Percentiles rank a stretch among this genome's conserved stretches.
Conservation (phyloP, 257 asterid genomes). For the Solanum sitiens region DNA sequence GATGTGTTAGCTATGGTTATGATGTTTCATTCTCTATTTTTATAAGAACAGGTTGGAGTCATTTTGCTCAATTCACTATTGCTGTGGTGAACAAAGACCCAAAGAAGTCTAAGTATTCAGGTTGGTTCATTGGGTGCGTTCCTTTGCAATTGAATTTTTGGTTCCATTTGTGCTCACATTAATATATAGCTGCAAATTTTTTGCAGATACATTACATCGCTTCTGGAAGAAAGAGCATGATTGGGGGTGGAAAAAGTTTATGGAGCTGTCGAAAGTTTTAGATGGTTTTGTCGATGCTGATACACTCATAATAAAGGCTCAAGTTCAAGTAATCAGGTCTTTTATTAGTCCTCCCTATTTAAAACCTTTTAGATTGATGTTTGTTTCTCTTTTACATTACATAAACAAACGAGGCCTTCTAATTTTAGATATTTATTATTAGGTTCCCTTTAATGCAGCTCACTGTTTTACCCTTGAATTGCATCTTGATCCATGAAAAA, state of each 20-base stretch:
- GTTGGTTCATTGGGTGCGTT: slow-evolving; percentile 13
- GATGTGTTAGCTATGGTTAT: neutral
- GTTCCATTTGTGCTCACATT: neutral
- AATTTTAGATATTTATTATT: neutral
- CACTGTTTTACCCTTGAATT: neutral
- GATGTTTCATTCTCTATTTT: slow-evolving; percentile 1
- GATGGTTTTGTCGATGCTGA: slow-evolving; percentile 70
- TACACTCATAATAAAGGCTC: slow-evolving; percentile 62
- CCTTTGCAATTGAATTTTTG: neutral
- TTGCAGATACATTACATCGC: slow-evolving; percentile 59
- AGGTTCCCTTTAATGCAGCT: neutral
- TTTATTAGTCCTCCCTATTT: neutral
- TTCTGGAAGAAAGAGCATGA: slow-evolving; percentile 80
- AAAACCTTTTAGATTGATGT: neutral
- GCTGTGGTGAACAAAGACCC: slow-evolving; percentile 80
- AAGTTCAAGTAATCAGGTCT: slow-evolving; percentile 73
- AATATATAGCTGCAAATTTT: neutral
- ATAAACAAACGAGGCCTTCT: neutral
- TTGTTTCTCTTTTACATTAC: neutral
- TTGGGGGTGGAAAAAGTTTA: slow-evolving; percentile 89
- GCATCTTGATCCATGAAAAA: neutral
- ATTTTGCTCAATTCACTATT: slow-evolving; percentile 87
- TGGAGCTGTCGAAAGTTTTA: slow-evolving; percentile 60
- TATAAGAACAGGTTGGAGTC: slow-evolving; percentile 75
- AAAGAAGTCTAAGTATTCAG: slow-evolving; percentile 80